These are phyloP conservation scores for Colletotrichum sp. DNA, from an alignment of 2,329 filamentous ascomycete species.

Conservation along the genomic window DNA sequence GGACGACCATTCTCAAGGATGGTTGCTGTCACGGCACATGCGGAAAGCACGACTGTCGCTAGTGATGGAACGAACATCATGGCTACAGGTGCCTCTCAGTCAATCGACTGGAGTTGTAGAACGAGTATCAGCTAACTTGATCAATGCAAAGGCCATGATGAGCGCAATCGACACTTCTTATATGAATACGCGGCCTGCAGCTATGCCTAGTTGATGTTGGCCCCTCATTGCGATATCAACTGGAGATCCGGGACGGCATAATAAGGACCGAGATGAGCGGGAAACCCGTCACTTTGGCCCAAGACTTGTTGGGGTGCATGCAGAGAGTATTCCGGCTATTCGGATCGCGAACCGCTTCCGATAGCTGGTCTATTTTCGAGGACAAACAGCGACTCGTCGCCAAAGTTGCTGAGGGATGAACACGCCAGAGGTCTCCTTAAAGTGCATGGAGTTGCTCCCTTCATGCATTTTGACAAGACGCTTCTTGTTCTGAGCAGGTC, in stretches of 20 bases:
- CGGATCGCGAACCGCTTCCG: neutral
- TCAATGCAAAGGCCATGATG: neutral
- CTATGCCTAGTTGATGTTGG: neutral
- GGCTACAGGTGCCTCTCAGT: neutral
- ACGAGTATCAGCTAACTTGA: neutral
- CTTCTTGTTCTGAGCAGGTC: neutral
- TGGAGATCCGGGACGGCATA: neutral
- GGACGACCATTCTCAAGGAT: slow-evolving; percentile 48
- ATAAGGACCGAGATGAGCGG: slow-evolving; percentile 16
- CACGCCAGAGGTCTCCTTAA: neutral
- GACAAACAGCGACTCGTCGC: neutral
- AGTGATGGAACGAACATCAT: neutral
- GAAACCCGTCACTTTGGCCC: neutral
- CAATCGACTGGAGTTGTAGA: neutral
- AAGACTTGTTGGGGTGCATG: neutral
- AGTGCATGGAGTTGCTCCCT: neutral
- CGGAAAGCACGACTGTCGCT: slow-evolving; percentile 23
- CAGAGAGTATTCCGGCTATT: neutral
- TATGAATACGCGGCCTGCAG: neutral
- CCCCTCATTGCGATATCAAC: slow-evolving; percentile 1
- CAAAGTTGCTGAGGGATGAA: neutral
- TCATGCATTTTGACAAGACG: neutral
- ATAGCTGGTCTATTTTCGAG: neutral
- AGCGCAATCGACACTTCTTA: neutral
- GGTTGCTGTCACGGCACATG: slow-evolving; percentile 27